Percentiles rank a stretch among this genome's conserved stretches.
phyloP scores from a whole-genome alignment of 2,329 filamentous ascomycete species.

The Diaporthe citri region DNA sequence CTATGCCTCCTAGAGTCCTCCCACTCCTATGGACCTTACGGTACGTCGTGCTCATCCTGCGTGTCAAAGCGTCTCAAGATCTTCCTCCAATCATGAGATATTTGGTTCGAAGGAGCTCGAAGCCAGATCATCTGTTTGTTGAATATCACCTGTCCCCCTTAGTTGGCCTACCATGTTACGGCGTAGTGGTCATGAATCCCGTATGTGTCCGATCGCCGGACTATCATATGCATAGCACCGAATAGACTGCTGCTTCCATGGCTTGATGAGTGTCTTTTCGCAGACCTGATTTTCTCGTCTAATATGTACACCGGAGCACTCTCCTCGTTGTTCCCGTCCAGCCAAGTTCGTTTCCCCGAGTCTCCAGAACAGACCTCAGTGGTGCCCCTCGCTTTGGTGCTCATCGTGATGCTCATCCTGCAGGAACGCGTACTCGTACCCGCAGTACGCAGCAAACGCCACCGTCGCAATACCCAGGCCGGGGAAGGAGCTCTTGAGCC shows the following conservation, averaged over 20 bases:
- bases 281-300: conserved; percentile 15
- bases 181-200: background rate
- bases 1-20: too few species aligned
- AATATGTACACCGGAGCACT: conserved; percentile 35
- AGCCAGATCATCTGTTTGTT: background rate
- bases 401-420: conserved; percentile 74
- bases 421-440: conserved; percentile 89
- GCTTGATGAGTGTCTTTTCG: conserved; percentile 1
- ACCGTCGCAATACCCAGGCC: conserved; percentile 93
- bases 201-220: background rate
- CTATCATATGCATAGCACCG: background rate
- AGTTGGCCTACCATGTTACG: too few species aligned
- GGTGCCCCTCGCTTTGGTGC: conserved; percentile 68
- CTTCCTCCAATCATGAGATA: too few species aligned
- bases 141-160: background rate
- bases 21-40: too few species aligned
- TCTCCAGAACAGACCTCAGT: conserved; percentile 55
- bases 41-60: too few species aligned
- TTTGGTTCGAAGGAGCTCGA: too few species aligned
- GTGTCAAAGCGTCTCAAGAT: too few species aligned
- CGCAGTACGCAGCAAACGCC: conserved; percentile 90
- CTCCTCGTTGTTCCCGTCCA: conserved; percentile 3
- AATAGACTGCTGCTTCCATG: background rate
- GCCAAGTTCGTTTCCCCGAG: background rate
- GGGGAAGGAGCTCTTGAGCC: conserved; percentile 88